Conservation (phyloP, 2,329 filamentous ascomycete genomes). For the Aspergillus jensenii region DNA sequence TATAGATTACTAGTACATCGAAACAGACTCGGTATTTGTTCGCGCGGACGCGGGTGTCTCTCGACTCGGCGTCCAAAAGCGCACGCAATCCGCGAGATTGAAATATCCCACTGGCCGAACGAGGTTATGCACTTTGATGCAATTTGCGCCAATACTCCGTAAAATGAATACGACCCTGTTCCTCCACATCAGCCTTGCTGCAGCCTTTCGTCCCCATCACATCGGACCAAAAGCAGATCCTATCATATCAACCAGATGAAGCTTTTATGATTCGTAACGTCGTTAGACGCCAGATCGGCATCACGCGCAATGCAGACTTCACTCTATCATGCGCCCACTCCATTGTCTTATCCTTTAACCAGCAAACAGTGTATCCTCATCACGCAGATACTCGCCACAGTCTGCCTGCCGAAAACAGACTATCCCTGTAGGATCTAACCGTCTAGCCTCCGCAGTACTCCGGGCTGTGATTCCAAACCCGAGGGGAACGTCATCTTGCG, state of each 20-base stretch:
- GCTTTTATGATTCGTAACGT: background rate
- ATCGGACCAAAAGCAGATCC: background rate
- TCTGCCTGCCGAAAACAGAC: constrained; percentile 90
- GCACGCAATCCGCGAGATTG: background rate
- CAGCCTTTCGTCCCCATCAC: background rate
- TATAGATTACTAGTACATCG: background rate
- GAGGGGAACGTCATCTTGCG: constrained; percentile 81
- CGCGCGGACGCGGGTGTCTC: background rate
- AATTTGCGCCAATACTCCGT: constrained; percentile 3
- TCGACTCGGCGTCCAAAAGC: background rate
- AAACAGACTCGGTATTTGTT: background rate
- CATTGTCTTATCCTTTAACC: background rate
- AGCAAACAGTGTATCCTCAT: constrained; percentile 45
- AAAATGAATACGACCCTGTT: background rate
- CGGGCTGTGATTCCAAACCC: constrained; percentile 92
- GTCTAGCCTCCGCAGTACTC: constrained; percentile 77
- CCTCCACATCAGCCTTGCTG: background rate
- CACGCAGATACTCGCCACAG: constrained; percentile 89
- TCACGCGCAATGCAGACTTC: background rate
- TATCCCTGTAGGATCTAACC: constrained; percentile 86
- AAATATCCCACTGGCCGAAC: background rate
- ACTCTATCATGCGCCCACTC: no score
- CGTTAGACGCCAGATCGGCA: background rate
- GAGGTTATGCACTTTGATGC: background rate
- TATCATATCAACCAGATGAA: background rate